Evolutionary conservation across 805 yeast species (phyloP).

Genomic region (Hanseniaspora pseudoguilliermondii): DNA sequence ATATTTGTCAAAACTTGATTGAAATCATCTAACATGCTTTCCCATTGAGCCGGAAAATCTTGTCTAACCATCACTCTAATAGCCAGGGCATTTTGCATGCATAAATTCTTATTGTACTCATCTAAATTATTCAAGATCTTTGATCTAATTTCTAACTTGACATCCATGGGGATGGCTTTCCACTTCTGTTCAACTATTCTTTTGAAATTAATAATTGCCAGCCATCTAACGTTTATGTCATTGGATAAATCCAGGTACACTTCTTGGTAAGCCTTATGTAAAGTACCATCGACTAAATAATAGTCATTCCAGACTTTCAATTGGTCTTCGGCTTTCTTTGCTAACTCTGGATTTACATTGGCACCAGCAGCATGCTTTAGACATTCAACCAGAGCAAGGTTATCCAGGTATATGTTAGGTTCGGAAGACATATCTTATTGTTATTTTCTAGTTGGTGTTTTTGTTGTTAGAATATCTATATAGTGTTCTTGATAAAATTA

Average conservation of each 20-base stretch:
- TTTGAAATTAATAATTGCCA: constrained; percentile 75
- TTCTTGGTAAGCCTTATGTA: constrained; percentile 43
- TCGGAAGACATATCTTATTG: background rate
- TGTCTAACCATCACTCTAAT: constrained; percentile 63
- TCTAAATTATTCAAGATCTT: constrained; percentile 46
- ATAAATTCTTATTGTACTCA: constrained; percentile 61
- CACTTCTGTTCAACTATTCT: constrained; percentile 78
- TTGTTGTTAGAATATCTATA: too few relatives aligned
- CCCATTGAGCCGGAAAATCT: constrained; percentile 82
- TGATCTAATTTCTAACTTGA: constrained; percentile 49
- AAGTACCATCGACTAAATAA: constrained; percentile 55
- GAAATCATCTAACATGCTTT: constrained; percentile 11
- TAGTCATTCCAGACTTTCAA: constrained; percentile 12
- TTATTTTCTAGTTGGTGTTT: background rate
- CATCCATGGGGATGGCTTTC: constrained; percentile 54
- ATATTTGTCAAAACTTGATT: background rate
- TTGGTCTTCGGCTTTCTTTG: constrained; percentile 51
- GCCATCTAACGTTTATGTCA: constrained; percentile 65
- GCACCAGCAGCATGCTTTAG: constrained; percentile 42
- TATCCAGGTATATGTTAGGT: constrained; percentile 17
- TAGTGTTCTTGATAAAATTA: too few relatives aligned
- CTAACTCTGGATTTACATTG: constrained; percentile 24
- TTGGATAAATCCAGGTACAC: constrained; percentile 47
- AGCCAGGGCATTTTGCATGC: constrained; percentile 76
- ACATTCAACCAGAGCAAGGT: constrained; percentile 26